Percentiles rank a stretch among this genome's conserved stretches.
Evolutionary conservation across 139 green algal genomes (phyloP).

Genomic region (Spirogloea muscicola): DNA sequence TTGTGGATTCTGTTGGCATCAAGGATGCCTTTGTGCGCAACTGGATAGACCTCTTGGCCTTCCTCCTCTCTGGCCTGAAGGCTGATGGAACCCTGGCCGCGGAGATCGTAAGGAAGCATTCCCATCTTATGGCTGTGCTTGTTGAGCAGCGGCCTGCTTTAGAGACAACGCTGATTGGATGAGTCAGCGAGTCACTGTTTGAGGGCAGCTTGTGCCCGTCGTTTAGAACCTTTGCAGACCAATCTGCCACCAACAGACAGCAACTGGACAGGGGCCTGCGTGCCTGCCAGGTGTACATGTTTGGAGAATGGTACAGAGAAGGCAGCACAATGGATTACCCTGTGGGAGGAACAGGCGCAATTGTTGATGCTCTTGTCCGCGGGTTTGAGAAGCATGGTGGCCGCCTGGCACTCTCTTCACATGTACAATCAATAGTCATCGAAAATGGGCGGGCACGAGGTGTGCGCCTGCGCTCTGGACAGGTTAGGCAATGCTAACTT

Average conservation of each 20-base stretch:
- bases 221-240: too few species aligned
- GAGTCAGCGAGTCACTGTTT: too few species aligned
- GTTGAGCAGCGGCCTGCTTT: too few species aligned
- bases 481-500: too few species aligned
- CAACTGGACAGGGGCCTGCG: too few species aligned
- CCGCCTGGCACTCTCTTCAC: conserved; percentile 61
- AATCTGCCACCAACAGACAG: too few species aligned
- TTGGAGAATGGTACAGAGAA: conserved; percentile 53
- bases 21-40: conserved; percentile 82
- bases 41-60: conserved; percentile 94
- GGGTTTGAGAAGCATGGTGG: conserved; percentile 86
- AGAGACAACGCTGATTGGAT: too few species aligned
- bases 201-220: too few species aligned
- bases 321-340: conserved; percentile 78
- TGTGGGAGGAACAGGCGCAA: conserved; percentile 74
- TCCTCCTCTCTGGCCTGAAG: conserved; percentile 86
- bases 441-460: conserved; percentile 39
- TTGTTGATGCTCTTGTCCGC: conserved; percentile 84
- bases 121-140: too few species aligned
- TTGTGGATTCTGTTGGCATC: conserved; percentile 48
- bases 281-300: conserved; percentile 60
- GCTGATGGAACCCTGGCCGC: conserved; percentile 88
- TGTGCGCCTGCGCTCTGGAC: conserved; percentile 28
- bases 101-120: conserved; percentile 66
- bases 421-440: conserved; percentile 69